Evolutionary conservation across 192 early-diverging fungal species (phyloP), one percentile per base, ranked within the genome.

Genomic region (Thamnidium elegans): DNA sequence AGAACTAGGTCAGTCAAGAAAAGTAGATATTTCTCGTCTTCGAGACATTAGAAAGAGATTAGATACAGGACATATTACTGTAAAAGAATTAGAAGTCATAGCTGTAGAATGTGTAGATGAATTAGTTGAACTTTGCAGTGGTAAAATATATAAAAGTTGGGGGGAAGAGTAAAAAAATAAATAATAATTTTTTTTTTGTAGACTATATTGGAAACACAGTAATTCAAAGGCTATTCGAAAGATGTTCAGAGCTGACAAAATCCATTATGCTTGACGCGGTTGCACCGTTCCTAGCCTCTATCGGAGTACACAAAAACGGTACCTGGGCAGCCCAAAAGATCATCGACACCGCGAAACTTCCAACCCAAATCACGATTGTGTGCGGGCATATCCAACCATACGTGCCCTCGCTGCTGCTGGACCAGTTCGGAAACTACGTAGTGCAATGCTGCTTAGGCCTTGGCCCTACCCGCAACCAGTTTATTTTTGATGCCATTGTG

Each of bases 401-500:
- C 72, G 87, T 92, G 17, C 94, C 95, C 4, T 89, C 90, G 43
- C 81, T 99, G 50, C 81, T 99, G 46, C 74, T 96, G 42, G 95
- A 99, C 76, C 97, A 97, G 75, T 95, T 97, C 77, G 97, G 97
- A 71, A 99, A 99, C 84, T 99, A 99, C 81, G 97, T 99, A 7
- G 92, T 99, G 15, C 97, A 99, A 74, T 92, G 93, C 73, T 97
- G 95, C 63, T 75, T 99, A 21, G 84, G 88, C 17, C 81, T 99
- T 43, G 92, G 92, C 14, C 69, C 80, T 14, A 55, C 80, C n/a
- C 79, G 85, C 10, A 96, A 94, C 72, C 91, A 95, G 78, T 99
- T 97, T 65, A 89, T 97, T 23, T 99, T 94, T 78, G 94, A 97
- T 68, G 91, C 95, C 26, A 94, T 96, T 81, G 84, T 86, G 42